A percentile compares a stretch with the other conserved stretches of the same genome.
phyloP scores from a whole-genome alignment of 768 basidiomycete genomes.

The Kwoniella heveanensis region DNA sequence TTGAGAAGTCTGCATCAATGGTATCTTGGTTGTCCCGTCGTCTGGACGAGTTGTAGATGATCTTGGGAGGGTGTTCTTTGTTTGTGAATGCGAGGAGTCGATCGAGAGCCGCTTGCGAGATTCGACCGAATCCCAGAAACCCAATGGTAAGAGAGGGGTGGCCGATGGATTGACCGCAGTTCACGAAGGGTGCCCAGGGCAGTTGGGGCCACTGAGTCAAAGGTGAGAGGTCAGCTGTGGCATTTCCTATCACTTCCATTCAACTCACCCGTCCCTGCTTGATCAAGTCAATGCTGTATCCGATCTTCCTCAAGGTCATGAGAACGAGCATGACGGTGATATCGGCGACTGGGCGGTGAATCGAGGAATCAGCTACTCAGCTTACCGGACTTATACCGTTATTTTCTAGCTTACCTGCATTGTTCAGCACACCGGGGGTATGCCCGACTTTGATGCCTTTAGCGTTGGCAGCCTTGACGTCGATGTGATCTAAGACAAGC shows the following conservation, averaged over 20 bases:
- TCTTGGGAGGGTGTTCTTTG: constrained; percentile 35
- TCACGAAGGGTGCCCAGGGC: constrained; percentile 77
- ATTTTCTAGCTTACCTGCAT: constrained; percentile 75
- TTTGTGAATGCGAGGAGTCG: constrained; percentile 76
- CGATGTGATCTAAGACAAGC: constrained; percentile 72
- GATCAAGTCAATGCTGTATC: constrained; percentile 67
- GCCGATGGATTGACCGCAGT: constrained; percentile 67
- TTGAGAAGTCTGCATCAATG: constrained; percentile 46
- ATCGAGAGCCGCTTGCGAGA: constrained; percentile 77
- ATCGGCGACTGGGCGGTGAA: constrained; percentile 71
- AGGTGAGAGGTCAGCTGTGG: background rate
- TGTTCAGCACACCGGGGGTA: constrained; percentile 90
- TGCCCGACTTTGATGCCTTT: constrained; percentile 76
- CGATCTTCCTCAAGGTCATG: constrained; percentile 86
- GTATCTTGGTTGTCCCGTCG: constrained; percentile 40
- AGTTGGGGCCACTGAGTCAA: constrained; percentile 71
- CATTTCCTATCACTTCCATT: no score
- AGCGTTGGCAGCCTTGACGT: constrained; percentile 64
- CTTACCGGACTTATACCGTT: no score
- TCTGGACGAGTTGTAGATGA: constrained; percentile 47
- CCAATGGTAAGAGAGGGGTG: constrained; percentile 64
- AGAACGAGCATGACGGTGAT: constrained; percentile 83
- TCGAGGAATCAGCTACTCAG: background rate
- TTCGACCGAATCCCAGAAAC: constrained; percentile 93
- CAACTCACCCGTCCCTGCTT: constrained; percentile 68